These are phyloP conservation scores for Neofusicoccum umdonicola DNA, from an alignment of 2,329 filamentous ascomycete species.

Conservation along the genomic window DNA sequence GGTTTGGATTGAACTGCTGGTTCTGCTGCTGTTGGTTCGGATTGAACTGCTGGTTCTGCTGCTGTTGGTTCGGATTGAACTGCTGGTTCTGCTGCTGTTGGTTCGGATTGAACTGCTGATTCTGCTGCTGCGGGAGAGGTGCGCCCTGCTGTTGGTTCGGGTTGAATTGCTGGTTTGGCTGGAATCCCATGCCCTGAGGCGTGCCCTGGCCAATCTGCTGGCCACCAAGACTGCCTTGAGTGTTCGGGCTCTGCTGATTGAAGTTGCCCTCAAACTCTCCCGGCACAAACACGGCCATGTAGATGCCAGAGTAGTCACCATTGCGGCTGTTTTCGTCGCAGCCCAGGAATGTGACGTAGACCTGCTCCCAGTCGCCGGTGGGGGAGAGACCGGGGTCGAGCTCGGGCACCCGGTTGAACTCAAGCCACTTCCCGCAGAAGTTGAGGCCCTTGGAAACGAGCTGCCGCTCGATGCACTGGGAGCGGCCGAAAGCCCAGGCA, in stretches of 20 bases:
- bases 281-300: neutral
- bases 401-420: neutral
- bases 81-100: no score
- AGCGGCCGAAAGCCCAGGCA: neutral
- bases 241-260: neutral
- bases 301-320: neutral
- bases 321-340: neutral
- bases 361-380: neutral
- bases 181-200: neutral
- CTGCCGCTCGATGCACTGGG: neutral
- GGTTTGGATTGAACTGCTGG: no score
- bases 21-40: no score
- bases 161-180: neutral
- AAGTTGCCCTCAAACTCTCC: neutral
- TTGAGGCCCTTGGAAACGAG: neutral
- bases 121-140: no score
- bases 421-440: neutral
- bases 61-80: no score
- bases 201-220: neutral
- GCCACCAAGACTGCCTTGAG: neutral
- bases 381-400: neutral
- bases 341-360: neutral
- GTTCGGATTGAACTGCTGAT: no score
- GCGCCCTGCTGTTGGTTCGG: neutral
- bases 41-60: no score